Percentiles rank a stretch among this genome's conserved stretches.
Evolutionary conservation across 2,329 filamentous ascomycete species (phyloP).

Genomic region (Penicillium brasilianum): DNA sequence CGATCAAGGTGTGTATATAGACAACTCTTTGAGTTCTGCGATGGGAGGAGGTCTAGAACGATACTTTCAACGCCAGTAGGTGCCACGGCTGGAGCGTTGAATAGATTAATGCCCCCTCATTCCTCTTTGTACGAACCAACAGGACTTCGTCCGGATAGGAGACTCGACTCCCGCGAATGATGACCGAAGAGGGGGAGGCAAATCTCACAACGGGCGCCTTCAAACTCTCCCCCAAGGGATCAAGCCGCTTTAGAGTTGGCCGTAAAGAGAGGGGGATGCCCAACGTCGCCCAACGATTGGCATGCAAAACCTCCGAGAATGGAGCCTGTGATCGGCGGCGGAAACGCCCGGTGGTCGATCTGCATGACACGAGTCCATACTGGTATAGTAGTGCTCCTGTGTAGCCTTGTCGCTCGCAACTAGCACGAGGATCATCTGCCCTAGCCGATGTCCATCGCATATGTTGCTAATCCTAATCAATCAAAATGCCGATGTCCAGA

Average conservation of each 20-base stretch:
- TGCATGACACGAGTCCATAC: conserved; percentile 25
- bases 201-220: neutral
- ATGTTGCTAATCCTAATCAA: neutral
- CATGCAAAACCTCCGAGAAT: conserved; percentile 36
- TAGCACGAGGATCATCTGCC: conserved; percentile 15
- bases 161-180: neutral
- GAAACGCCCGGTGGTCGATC: conserved; percentile 39
- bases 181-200: conserved; percentile 9
- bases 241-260: conserved; percentile 29
- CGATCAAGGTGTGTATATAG: conserved; percentile 4
- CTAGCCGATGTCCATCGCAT: neutral
- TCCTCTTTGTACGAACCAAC: neutral
- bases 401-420: neutral
- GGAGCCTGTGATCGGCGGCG: conserved; percentile 39
- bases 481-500: no score
- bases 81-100: neutral
- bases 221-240: conserved; percentile 3
- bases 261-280: conserved; percentile 28
- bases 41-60: neutral
- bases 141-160: neutral
- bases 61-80: neutral
- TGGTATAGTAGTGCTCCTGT: neutral
- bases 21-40: conserved; percentile 7
- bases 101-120: neutral
- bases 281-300: conserved; percentile 37